phyloP scores from a whole-genome alignment of 2,329 filamentous ascomycete species.

The Zopfia rhizophila region DNA sequence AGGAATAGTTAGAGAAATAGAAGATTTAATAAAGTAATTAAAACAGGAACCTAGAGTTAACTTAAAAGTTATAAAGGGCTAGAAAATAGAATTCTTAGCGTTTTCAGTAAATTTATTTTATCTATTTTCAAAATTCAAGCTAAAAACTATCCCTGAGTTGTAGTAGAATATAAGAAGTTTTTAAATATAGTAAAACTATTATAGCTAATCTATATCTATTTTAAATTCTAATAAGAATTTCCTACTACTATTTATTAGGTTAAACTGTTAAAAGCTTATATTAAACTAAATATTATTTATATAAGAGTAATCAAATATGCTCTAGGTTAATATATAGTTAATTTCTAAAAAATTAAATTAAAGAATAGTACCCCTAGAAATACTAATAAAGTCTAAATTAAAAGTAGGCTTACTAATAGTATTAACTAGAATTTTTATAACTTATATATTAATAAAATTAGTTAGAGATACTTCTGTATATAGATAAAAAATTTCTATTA shows the following conservation, averaged over 20 bases:
- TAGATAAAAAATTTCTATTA: neutral
- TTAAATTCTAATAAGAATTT: conserved; percentile 18
- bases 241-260: conserved; percentile 17
- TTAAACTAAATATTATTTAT: conserved; percentile 12
- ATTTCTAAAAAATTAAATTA: conserved; percentile 23
- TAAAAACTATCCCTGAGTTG: conserved; percentile 22
- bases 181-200: conserved; percentile 28
- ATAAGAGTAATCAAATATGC: conserved; percentile 11
- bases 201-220: conserved; percentile 11
- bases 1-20: too few species aligned
- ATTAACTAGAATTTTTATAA: conserved; percentile 20
- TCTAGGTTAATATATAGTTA: conserved; percentile 26
- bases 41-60: neutral
- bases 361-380: conserved; percentile 15
- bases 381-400: conserved; percentile 14
- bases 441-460: neutral
- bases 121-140: conserved; percentile 16
- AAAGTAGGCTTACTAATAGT: conserved; percentile 18
- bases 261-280: conserved; percentile 14
- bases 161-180: conserved; percentile 15
- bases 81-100: conserved; percentile 1
- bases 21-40: too few species aligned
- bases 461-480: neutral
- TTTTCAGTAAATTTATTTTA: conserved; percentile 20
- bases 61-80: neutral